phyloP scores from a whole-genome alignment of 768 basidiomycete species.

The Daedalea quercina region DNA sequence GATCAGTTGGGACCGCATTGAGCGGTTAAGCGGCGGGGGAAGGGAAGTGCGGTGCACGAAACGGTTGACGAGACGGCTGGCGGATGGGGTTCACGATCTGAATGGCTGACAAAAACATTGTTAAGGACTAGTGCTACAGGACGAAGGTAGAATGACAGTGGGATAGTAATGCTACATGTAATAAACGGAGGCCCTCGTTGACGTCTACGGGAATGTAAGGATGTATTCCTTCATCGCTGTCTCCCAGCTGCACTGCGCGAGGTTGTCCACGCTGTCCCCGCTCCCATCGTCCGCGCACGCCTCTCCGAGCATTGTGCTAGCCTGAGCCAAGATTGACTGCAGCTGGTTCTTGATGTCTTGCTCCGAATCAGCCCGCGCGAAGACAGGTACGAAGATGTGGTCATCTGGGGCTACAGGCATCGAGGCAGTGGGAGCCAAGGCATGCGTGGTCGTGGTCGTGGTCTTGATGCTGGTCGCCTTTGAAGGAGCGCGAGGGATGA shows the following conservation, averaged over 20 bases:
- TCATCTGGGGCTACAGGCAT: neutral
- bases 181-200: neutral
- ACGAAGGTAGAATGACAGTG: neutral
- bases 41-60: no score
- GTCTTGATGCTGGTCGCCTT: no score
- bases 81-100: no score
- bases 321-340: constrained; percentile 26
- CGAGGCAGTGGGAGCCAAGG: no score
- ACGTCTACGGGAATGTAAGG: constrained; percentile 41
- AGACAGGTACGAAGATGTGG: constrained; percentile 7
- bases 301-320: constrained; percentile 26
- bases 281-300: constrained; percentile 35
- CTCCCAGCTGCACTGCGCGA: constrained; percentile 57
- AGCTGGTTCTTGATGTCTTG: constrained; percentile 19
- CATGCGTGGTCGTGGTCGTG: no score
- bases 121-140: no score
- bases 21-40: no score
- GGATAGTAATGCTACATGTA: neutral
- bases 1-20: no score
- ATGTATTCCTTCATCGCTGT: constrained; percentile 53
- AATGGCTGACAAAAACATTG: no score
- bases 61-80: no score
- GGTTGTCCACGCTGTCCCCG: constrained; percentile 26
- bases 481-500: no score
- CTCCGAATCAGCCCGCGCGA: neutral